phyloP scores from a whole-genome alignment of 352 stramenopile genomes.

The Phytopythium montanum region DNA sequence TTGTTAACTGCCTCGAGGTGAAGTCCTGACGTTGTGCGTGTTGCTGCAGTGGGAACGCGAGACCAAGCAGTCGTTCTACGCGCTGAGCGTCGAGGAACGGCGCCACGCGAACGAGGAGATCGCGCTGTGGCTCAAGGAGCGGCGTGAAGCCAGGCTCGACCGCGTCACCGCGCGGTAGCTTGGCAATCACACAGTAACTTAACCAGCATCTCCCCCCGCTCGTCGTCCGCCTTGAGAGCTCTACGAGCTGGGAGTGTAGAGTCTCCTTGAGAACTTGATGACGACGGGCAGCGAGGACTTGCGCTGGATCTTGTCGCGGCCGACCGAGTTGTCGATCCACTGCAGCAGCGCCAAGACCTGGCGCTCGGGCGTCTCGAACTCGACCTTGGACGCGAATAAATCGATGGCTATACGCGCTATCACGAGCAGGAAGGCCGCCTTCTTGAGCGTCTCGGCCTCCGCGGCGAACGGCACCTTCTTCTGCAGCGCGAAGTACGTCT shows the following conservation, averaged over 20 bases:
- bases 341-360: slow-evolving; percentile 71
- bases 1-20: no score
- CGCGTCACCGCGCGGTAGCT: background rate
- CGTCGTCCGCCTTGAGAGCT: background rate
- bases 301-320: slow-evolving; percentile 63
- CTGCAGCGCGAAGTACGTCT: slow-evolving; percentile 54
- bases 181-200: background rate
- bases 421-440: slow-evolving; percentile 63
- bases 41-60: slow-evolving; percentile 61
- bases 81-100: slow-evolving; percentile 55
- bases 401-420: slow-evolving; percentile 66
- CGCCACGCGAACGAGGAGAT: slow-evolving; percentile 68
- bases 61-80: slow-evolving; percentile 67
- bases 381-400: slow-evolving; percentile 50
- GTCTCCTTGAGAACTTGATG: slow-evolving; percentile 70
- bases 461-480: slow-evolving; percentile 49
- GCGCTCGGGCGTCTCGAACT: slow-evolving; percentile 69
- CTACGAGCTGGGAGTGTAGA: slow-evolving; percentile 30
- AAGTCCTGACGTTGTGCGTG: background rate
- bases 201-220: background rate
- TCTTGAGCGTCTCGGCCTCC: slow-evolving; percentile 66
- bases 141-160: slow-evolving; percentile 7
- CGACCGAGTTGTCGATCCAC: slow-evolving; percentile 72
- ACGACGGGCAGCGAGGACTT: slow-evolving; percentile 61
- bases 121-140: slow-evolving; percentile 37